phyloP scores from a whole-genome alignment of 805 yeast genomes.

The Lipomyces oligophaga region DNA sequence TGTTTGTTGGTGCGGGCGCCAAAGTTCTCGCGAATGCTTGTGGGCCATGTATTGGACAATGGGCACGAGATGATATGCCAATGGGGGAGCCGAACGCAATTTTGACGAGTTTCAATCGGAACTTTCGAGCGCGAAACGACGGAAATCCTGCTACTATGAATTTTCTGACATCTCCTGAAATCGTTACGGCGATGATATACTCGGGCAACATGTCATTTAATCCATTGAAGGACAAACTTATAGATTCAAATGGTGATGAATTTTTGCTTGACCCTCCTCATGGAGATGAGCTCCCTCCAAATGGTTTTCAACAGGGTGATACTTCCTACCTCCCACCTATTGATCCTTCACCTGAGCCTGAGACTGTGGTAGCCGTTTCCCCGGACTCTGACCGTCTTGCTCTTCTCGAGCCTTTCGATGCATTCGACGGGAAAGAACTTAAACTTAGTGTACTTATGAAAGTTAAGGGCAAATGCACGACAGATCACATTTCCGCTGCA shows the following conservation, averaged over 20 bases:
- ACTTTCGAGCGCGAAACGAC: conserved; percentile 96
- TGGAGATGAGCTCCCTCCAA: conserved; percentile 85
- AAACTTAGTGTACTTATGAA: conserved; percentile 89
- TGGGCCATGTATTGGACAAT: conserved; percentile 99
- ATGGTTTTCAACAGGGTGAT: conserved; percentile 90
- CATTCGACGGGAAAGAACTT: conserved; percentile 97
- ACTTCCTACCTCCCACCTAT: conserved; percentile 92
- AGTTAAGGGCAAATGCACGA: conserved; percentile 96
- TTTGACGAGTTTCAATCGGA: conserved; percentile 96
- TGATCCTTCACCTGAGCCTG: conserved; percentile 70
- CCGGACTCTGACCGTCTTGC: conserved; percentile 97
- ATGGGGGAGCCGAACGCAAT: conserved; percentile 95
- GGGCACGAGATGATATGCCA: conserved; percentile 86
- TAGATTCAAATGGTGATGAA: conserved; percentile 83
- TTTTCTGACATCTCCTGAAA: conserved; percentile 91
- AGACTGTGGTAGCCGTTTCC: conserved; percentile 68
- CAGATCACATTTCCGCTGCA: conserved; percentile 99
- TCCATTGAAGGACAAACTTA: conserved; percentile 87
- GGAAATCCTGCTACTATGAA: conserved; percentile 98
- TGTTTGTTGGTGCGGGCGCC: conserved; percentile 90
- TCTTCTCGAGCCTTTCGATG: conserved; percentile 83
- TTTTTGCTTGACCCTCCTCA: conserved; percentile 82
- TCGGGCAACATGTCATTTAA: conserved; percentile 96
- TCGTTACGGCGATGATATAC: conserved; percentile 91
- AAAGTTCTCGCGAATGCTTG: conserved; percentile 95